Base-by-base conservation (phyloP, 2,329 filamentous ascomycete species). In the Penicillium sp. region DNA sequence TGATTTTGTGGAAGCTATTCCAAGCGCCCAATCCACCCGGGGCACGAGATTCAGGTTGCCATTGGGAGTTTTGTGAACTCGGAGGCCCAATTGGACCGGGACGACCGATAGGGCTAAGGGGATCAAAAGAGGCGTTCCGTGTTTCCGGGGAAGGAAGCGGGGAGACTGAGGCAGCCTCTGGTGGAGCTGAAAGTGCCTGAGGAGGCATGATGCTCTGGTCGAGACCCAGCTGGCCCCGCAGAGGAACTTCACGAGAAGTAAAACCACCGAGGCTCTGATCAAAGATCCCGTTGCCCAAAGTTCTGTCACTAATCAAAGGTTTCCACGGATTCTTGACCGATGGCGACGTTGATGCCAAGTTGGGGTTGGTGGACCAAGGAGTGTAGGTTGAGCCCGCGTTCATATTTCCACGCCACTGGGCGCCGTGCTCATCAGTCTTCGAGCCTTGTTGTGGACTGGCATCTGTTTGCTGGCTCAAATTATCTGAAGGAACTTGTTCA, bases 261-360 rank as follows among this genome's bases (percentile, higher is more conserved):
- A 79, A 80, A 38, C 76, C 75, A 31, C 74, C 74, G 49, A 81
- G 77, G 52, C 69, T 71, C 53, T 76, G 77, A 57, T 84, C 82
- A 59, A 86, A 86, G 2, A 82, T 84, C 28, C 83, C 84, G 67
- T 86, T 86, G 15, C 84, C 84, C 38, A 86, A 76, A 24, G 81
- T 79, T 60, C 80, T 78, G 56, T 83, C 80, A 61, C 76, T 76
- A 48, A 73, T 77, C 34, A 80, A 73, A 34, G 80, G 76, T 50
- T 83, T 84, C 84, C 84, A 86, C 29, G 84, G 79, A 58, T 82
- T 84, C 48, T 73, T 65, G 56, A 71, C 57, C 38, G 72, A 58
- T 48, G 70, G 61, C 26, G 73, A 54, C 31, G 69, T 64, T 31
- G 64, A 56, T 23, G 60, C 59, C 28, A 76, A 64, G 41, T 71